Conservation (phyloP, 106 monocot species). For the Triglochin maritima region DNA sequence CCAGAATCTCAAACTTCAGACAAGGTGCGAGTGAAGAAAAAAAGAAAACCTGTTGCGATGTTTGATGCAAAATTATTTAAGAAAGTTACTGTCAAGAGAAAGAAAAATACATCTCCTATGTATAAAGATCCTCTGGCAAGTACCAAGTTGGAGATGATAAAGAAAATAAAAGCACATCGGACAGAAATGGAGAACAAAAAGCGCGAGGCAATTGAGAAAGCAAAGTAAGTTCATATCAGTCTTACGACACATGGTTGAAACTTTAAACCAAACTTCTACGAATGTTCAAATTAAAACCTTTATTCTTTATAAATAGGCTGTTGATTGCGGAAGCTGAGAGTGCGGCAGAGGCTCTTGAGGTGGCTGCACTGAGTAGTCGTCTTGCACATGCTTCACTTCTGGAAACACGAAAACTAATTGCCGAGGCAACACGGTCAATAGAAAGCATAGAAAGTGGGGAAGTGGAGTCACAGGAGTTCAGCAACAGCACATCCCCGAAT, state of each 20-base stretch:
- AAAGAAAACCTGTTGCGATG: conserved; percentile 5
- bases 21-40: conserved; percentile 23
- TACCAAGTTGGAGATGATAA: conserved; percentile 90
- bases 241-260: background rate
- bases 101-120: conserved; percentile 29
- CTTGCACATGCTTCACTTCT: conserved; percentile 75
- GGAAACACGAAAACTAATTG: conserved; percentile 77
- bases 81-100: conserved; percentile 26
- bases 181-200: conserved; percentile 50
- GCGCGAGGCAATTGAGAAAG: conserved; percentile 63
- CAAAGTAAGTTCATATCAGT: conserved; percentile 41
- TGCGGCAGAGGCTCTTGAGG: conserved; percentile 81
- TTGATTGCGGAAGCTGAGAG: conserved; percentile 85
- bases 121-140: conserved; percentile 82
- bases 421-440: conserved; percentile 60
- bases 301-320: conserved; percentile 36
- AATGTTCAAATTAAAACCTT: background rate
- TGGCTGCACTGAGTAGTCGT: conserved; percentile 64
- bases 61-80: conserved; percentile 29
- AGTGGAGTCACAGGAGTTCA: conserved; percentile 6
- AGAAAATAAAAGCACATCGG: conserved; percentile 65
- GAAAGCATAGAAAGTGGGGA: conserved; percentile 39
- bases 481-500: conserved; percentile 5
- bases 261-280: background rate
- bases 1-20: conserved; percentile 21